Evolutionary conservation across 441 rosid species (phyloP), one percentile per base, ranked within the genome.

Genomic region (Brassica balearica): DNA sequence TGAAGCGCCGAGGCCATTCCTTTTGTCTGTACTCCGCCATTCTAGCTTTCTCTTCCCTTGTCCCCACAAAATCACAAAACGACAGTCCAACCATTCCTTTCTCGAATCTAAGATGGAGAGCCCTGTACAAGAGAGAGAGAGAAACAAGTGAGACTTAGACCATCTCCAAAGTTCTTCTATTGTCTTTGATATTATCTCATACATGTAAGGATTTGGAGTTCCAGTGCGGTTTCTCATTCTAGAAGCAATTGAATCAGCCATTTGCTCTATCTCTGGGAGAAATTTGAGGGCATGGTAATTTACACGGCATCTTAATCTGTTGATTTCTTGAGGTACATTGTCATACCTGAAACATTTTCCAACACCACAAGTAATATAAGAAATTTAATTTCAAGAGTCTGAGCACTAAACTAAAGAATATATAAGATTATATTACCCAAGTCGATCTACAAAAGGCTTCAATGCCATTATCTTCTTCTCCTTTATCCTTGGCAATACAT

Each of bases 51-150:
- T 96, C 98, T 76, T 94, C 98, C 87, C 98, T 90, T 68, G 97
- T 91, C 17, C 97, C 99, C 85, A 96, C 95, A 74, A 96, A 94
- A 84, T 96, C 99, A 43, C 98, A 96, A 73, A 96, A 96, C 0
- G 99, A 96, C 76, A 96, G 81, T 55, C 99, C 98, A 36, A 92
- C 99, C 99, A 96, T 96, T 65, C 99, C 99, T 82, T 96, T 96
- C 87, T 96, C 99, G 82, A 96, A 96, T 85, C 99, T 90, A 82
- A 96, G 99, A 87, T 96, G 99, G 71, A 96, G 92, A 48, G 98
- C 98, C 99, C 99, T 96, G 86, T 77, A 69, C 74, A 69, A 83
- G 75, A 68, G 7, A 71, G 2, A 73, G 0, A 0, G 71, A 81
- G 72, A 72, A 12, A 0, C 60, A 53, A 38, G 55, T 1, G 32